These are phyloP conservation scores for Sabuloglossum arenarium DNA, from an alignment of 495 filamentous ascomycete genomes.

Conservation along the genomic window DNA sequence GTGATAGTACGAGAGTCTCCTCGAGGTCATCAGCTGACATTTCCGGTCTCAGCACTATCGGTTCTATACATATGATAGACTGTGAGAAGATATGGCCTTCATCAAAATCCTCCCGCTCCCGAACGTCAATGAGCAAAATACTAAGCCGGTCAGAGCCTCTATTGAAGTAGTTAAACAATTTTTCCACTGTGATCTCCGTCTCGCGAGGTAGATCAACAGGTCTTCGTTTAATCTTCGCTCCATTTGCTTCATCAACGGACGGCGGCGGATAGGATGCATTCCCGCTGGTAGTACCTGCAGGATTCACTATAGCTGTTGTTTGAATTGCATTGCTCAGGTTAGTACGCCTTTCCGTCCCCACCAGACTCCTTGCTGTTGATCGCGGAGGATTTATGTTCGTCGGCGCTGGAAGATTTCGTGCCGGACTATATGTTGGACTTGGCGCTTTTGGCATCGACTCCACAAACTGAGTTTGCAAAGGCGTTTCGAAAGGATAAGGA, in stretches of 20 bases:
- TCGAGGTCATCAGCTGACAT: slow-evolving; percentile 73
- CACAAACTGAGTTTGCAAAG: slow-evolving; percentile 27
- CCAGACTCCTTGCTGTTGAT: slow-evolving; percentile 19
- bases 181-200: slow-evolving; percentile 39
- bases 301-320: not conserved
- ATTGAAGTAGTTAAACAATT: slow-evolving; percentile 41
- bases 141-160: slow-evolving; percentile 25
- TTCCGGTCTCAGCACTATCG: slow-evolving; percentile 49
- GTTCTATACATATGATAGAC: slow-evolving; percentile 76
- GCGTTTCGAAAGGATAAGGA: slow-evolving; percentile 31
- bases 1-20: slow-evolving; percentile 62
- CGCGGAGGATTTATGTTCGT: slow-evolving; percentile 28
- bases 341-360: slow-evolving; percentile 16
- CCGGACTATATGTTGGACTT: slow-evolving; percentile 69
- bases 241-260: not conserved
- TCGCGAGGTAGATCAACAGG: slow-evolving; percentile 35
- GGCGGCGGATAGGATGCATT: not conserved
- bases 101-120: slow-evolving; percentile 64
- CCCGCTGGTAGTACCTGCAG: slow-evolving; percentile 1
- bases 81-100: slow-evolving; percentile 66
- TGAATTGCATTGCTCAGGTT: not conserved
- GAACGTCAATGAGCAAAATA: slow-evolving; percentile 70
- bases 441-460: slow-evolving; percentile 54
- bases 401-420: slow-evolving; percentile 32
- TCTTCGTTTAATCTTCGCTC: slow-evolving; percentile 9